A percentile compares a stretch with the other conserved stretches of the same genome.
These are phyloP conservation scores for Carex myosuroides DNA, from an alignment of 176 grass and related monocot genomes.

Conservation along the genomic window DNA sequence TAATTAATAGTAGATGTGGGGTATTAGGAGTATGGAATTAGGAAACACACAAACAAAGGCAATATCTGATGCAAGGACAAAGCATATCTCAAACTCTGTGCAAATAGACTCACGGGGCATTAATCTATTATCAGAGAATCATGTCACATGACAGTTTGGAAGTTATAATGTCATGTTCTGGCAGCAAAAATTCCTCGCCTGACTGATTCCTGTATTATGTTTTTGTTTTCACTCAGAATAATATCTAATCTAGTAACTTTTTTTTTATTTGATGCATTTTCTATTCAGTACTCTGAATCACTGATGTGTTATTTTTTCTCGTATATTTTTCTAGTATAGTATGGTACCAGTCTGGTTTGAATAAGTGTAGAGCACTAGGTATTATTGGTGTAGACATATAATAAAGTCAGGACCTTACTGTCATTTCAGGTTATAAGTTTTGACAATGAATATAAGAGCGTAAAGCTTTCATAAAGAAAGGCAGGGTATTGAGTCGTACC, in stretches of 20 bases:
- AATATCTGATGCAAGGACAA: constrained; percentile 10
- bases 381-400: not conserved
- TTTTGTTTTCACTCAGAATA: not conserved
- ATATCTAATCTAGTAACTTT: not conserved
- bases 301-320: not conserved
- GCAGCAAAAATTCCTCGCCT: not conserved
- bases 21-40: not conserved
- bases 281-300: not conserved
- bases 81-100: constrained; percentile 6
- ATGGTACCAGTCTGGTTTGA: not conserved
- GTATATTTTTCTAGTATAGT: not conserved
- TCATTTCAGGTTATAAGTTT: not conserved
- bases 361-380: not conserved
- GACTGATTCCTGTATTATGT: not conserved
- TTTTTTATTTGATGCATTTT: not conserved
- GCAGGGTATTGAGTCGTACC: not conserved
- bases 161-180: not conserved
- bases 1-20: not conserved
- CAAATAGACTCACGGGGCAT: constrained; percentile 14
- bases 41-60: not conserved
- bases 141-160: constrained; percentile 5
- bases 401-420: too few species aligned
- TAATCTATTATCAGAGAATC: not conserved
- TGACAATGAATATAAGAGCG: not conserved
- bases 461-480: not conserved